Evolutionary conservation across 192 early-diverging fungal species (phyloP), one percentile per base, ranked within the genome.

Genomic region (Podila horticola): DNA sequence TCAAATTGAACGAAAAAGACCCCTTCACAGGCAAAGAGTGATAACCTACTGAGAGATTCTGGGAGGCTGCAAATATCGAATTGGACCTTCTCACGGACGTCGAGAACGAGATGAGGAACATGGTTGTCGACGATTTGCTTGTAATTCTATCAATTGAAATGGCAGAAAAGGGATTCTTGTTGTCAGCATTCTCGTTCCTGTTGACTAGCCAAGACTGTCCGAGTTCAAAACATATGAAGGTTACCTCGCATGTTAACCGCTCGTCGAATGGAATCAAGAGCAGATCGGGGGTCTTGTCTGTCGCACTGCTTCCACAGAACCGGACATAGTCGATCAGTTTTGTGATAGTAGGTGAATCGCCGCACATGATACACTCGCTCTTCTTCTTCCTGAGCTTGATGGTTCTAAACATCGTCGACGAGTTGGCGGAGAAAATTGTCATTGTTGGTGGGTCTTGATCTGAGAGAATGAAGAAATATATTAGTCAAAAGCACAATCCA

Each of bases 241-340:
- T 36, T 74, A 75, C 76, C 58, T 83, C 71, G 11, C 62, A 58
- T 5, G 62, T 69, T 15, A 86, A 22, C n/a, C 74, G 45, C 36
- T 75, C 74, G 3, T 72, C n/a, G 34, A 75, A 65, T 12, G 60
- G 62, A 20, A 74, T 64, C 51, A 69, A 38, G 30, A 76, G 51
- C 24, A 66, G 28, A 58, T 72, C 55, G 12, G 71, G 75, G 15
- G 91, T 91, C 76, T 94, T 93, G 82, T 97, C 95, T 31, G 86
- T 87, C 3, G 93, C 90, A n/a, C 85, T 88, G 9, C 90, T 74
- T 20, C 94, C 94, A 84, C 98, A 99, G 63, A 97, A 98, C 22
- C 92, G 90, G 22, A 92, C 93, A 84, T 99, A 99, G 69, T 99
- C 96, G n/a, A 93, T 92, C 20, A 97, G 84, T 70, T 91, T 74